Evolutionary conservation across 495 filamentous ascomycete species (phyloP).

Genomic region (Aspergillus panamensis): DNA sequence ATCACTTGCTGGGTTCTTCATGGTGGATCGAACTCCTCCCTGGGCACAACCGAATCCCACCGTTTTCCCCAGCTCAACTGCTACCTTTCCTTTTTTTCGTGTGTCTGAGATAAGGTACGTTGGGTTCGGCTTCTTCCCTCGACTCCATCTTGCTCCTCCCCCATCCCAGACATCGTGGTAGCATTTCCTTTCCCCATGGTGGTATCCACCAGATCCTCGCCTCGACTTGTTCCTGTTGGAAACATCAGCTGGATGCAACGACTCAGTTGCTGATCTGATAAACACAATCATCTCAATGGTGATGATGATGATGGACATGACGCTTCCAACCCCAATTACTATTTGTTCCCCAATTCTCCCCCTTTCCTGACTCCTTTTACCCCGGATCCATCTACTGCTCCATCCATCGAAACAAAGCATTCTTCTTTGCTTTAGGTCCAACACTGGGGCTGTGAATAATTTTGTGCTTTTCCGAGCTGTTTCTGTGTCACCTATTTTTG

Average conservation of each 20-base stretch:
- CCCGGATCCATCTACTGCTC: conserved; percentile 8
- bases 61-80: conserved; percentile 11
- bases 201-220: conserved; percentile 8
- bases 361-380: conserved; percentile 11
- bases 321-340: conserved; percentile 7
- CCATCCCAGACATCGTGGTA: conserved; percentile 1
- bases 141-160: background rate
- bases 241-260: conserved; percentile 2
- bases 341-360: conserved; percentile 7
- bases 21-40: conserved; percentile 6
- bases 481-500: conserved; percentile 8
- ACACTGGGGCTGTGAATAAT: background rate
- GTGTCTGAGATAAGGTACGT: conserved; percentile 10
- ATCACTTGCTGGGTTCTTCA: background rate
- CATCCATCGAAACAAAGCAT: background rate
- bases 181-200: conserved; percentile 7
- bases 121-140: background rate
- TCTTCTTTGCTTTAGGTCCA: background rate
- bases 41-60: conserved; percentile 13
- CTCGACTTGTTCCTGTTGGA: background rate
- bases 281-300: background rate
- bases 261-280: background rate
- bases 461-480: conserved; percentile 4
- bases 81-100: conserved; percentile 8
- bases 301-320: background rate